Evolutionary conservation across 495 filamentous ascomycete species (phyloP), one percentile per base, ranked within the genome.

Genomic region (Entonaema liquescens): DNA sequence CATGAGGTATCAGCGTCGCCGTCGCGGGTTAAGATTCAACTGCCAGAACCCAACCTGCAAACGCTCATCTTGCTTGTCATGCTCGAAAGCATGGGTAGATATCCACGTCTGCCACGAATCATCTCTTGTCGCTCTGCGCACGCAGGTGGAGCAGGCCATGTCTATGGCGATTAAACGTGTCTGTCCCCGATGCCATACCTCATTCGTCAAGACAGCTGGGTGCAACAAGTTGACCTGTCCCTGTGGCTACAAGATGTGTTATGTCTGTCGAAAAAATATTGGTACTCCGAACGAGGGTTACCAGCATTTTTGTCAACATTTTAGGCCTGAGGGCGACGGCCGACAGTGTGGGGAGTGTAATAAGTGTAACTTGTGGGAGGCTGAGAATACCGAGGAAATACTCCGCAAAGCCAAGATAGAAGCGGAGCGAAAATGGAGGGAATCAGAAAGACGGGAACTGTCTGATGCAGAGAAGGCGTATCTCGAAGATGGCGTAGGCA

Each of bases 211-310:
- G 75, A 89, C 86, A 2, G 89, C 90, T 33, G 95, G 95, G 66
- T 99, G 95, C 84, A 99, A 99, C 81, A 98, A 97, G 78, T 80
- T 99, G 15, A 94, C 92, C n/a, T 99, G 95, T 77, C 86, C 92
- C n/a, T 99, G 95, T 77, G 94, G 95, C 0, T 99, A 98, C 79
- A 90, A 90, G 65, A 99, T 99, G 95, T 99, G 95, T 81, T 98
- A 97, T 67, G 86, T 97, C 42, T 97, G 92, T 75, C 90, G 92
- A 26, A 85, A 85, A 70, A 84, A 88, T 72, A 86, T 88, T 55
- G 82, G 81, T 49, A 81, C 71, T 50, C 75, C 79, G 11, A 83
- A 80, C 58, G 85, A 85, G 65, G 83, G 83, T 1, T 98, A 99
- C 74, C 80, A 86, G 26, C 95, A 99, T 78, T 99, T 97, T 73